A percentile compares a stretch with the other conserved stretches of the same genome.
These are phyloP conservation scores for Ganoderma resinaceum DNA, from an alignment of 1,284 basidiomycete species.

Conservation along the genomic window DNA sequence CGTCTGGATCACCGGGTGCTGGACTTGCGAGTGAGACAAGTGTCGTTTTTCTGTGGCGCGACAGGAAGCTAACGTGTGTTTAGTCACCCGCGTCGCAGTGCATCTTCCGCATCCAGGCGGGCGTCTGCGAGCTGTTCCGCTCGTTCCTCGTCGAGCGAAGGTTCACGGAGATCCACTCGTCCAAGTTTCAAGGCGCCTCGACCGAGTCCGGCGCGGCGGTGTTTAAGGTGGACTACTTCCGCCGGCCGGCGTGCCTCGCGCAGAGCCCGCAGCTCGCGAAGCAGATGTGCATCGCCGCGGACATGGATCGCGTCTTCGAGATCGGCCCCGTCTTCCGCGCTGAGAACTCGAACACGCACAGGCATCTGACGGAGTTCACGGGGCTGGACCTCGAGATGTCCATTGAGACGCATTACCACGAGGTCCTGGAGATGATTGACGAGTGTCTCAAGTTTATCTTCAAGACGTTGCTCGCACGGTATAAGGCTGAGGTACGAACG, in stretches of 20 bases:
- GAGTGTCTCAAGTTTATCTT: slow-evolving; percentile 49
- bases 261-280: slow-evolving; percentile 78
- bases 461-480: slow-evolving; percentile 41
- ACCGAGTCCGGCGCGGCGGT: slow-evolving; percentile 74
- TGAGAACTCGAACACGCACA: slow-evolving; percentile 77
- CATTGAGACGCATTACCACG: slow-evolving; percentile 75
- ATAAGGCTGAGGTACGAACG: slow-evolving; percentile 44
- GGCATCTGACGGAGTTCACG: slow-evolving; percentile 80
- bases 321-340: slow-evolving; percentile 78
- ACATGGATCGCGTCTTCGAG: slow-evolving; percentile 77
- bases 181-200: slow-evolving; percentile 76
- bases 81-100: slow-evolving; percentile 70
- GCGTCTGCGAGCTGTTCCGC: slow-evolving; percentile 69
- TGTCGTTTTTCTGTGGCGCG: background rate
- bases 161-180: slow-evolving; percentile 74
- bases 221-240: slow-evolving; percentile 81
- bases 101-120: slow-evolving; percentile 73
- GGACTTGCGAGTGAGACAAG: slow-evolving; percentile 55
- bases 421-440: slow-evolving; percentile 49
- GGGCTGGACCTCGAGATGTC: slow-evolving; percentile 80
- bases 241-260: slow-evolving; percentile 69
- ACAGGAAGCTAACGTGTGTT: background rate
- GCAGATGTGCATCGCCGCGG: slow-evolving; percentile 80
- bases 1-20: slow-evolving; percentile 74
- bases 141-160: slow-evolving; percentile 59